Base-by-base conservation (phyloP, 371 early-diverging fungal genomes). In the Rozella allomycis region DNA sequence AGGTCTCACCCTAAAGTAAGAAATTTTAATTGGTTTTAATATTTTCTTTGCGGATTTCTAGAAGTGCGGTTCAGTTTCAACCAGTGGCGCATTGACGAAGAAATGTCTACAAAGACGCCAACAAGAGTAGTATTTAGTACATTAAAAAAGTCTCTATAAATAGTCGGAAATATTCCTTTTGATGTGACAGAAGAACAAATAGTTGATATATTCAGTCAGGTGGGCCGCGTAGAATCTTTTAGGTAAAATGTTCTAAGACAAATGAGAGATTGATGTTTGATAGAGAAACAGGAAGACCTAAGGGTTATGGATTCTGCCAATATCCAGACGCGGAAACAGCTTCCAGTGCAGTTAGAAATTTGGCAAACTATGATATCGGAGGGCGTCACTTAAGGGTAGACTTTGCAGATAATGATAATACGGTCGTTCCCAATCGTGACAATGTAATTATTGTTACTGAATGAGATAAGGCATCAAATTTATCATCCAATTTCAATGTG, bases 121-220 rank as follows among this genome's bases (percentile, higher is more conserved):
- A n/a, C n/a, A n/a, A n/a, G n/a, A n/a, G n/a, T n/a, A n/a, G n/a
- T n/a, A n/a, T n/a, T n/a, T n/a, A n/a, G n/a, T n/a, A n/a, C n/a
- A n/a, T n/a, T n/a, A n/a, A n/a, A n/a, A n/a, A n/a, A n/a, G n/a
- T n/a, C n/a, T n/a, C n/a, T n/a, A n/a, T n/a, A n/a, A n/a, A n/a
- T n/a, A n/a, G n/a, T n/a, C n/a, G 32, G 32, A 34, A 25, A 13
- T 34, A 2, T 25, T 13, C 8, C 10, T 27, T 44, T 76, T 43
- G 88, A 85, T 35, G 49, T 72, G 28, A 72, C 86, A n/a, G 88
- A 88, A 46, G 75, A 78, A 34, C 78, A 80, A 40, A 46, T 85
- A 31, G 66, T 69, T 11, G 82, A 81, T 25, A 72, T 88, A 25
- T 85, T 88, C 43, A 70, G 72, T 32, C 78, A 78, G 46, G 83